A percentile compares a stretch with the other conserved stretches of the same genome.
These are phyloP conservation scores for Amylostereum chailletii DNA, from an alignment of 1,284 basidiomycete genomes.

Conservation along the genomic window DNA sequence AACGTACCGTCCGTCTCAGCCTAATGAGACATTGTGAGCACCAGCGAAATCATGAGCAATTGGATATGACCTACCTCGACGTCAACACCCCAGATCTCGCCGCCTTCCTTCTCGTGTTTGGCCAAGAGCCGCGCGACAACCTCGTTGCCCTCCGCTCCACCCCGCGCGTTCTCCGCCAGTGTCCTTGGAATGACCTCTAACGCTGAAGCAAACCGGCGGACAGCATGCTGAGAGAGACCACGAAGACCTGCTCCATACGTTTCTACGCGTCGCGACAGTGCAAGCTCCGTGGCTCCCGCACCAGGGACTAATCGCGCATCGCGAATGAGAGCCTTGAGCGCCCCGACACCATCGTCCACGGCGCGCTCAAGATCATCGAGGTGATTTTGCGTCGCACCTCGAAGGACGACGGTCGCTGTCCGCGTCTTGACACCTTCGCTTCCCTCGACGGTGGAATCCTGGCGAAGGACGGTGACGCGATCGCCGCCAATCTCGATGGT, in stretches of 20 bases:
- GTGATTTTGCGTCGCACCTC: slow-evolving; percentile 94
- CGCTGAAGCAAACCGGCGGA: slow-evolving; percentile 85
- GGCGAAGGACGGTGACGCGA: slow-evolving; percentile 93
- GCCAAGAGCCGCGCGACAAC: slow-evolving; percentile 85
- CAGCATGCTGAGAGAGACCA: slow-evolving; percentile 91
- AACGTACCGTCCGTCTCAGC: slow-evolving; percentile 73
- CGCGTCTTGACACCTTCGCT: slow-evolving; percentile 56
- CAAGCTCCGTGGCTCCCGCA: slow-evolving; percentile 91
- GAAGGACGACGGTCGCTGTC: slow-evolving; percentile 90
- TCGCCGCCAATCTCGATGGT: slow-evolving; percentile 96
- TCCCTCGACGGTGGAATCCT: slow-evolving; percentile 54
- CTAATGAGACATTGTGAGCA: slow-evolving; percentile 26
- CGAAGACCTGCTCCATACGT: slow-evolving; percentile 84
- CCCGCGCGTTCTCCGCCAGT: slow-evolving; percentile 90
- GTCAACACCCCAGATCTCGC: slow-evolving; percentile 82
- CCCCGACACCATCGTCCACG: slow-evolving; percentile 95
- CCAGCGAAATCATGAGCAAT: neutral
- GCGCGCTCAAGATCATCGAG: slow-evolving; percentile 94
- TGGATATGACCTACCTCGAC: slow-evolving; percentile 58
- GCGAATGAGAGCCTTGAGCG: slow-evolving; percentile 89
- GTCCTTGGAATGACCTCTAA: slow-evolving; percentile 92
- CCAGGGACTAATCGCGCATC: slow-evolving; percentile 90
- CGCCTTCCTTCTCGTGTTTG: slow-evolving; percentile 71
- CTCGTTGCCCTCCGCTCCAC: slow-evolving; percentile 89
- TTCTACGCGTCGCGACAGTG: slow-evolving; percentile 79